Conservation (phyloP, 1,284 basidiomycete species). For the Leccinum cinnamomeum region DNA sequence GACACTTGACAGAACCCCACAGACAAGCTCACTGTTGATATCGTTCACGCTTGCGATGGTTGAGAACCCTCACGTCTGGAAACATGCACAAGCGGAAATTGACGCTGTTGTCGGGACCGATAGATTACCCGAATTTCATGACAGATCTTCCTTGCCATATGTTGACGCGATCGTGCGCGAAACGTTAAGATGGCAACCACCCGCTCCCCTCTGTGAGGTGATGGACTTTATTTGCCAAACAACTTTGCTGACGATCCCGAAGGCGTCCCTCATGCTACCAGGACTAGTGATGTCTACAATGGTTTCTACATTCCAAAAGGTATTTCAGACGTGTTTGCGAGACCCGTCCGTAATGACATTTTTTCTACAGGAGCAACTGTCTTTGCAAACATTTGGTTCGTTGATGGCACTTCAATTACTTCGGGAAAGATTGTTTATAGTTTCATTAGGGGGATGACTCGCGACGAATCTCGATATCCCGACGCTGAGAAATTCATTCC, state of each 20-base stretch:
- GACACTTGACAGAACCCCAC: constrained; percentile 1
- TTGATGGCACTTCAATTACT: not conserved
- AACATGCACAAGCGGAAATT: constrained; percentile 40
- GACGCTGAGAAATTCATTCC: constrained; percentile 26
- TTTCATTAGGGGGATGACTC: constrained; percentile 26
- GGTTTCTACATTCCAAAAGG: constrained; percentile 33
- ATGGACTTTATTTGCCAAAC: not conserved
- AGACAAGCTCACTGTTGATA: constrained; percentile 16
- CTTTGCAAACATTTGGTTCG: constrained; percentile 28
- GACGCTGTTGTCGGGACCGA: constrained; percentile 39
- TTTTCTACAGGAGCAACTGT: constrained; percentile 16
- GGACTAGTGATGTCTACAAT: constrained; percentile 25
- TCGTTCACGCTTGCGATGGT: constrained; percentile 40
- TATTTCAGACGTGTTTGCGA: not conserved
- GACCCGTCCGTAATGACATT: not conserved
- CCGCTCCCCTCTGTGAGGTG: constrained; percentile 24
- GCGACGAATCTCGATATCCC: constrained; percentile 24
- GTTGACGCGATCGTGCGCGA: constrained; percentile 43
- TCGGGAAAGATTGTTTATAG: not conserved
- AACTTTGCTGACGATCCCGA: not conserved
- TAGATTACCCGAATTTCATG: constrained; percentile 41
- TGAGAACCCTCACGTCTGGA: constrained; percentile 33
- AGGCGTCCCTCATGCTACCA: constrained; percentile 22
- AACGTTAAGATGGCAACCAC: constrained; percentile 31
- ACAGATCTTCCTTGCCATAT: constrained; percentile 40